Evolutionary conservation across 352 stramenopile species (phyloP), one percentile per base, ranked within the genome.

Genomic region (Phytophthora citricola): DNA sequence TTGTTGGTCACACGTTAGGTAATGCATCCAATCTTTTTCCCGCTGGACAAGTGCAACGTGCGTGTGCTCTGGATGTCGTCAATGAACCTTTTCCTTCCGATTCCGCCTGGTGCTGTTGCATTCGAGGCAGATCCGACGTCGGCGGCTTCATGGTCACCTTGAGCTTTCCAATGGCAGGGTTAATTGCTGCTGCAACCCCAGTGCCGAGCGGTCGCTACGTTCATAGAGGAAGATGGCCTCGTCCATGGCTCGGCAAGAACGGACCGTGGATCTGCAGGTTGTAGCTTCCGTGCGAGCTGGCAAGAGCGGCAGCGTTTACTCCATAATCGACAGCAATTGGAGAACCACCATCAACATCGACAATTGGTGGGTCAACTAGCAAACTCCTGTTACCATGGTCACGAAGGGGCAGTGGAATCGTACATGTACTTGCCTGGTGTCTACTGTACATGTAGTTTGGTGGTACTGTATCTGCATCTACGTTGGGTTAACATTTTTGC

Each of bases 221-320:
- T 46, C 12, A 48, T 32, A 31, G 43, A 62, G 34, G 34, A 49
- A 41, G 11, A 26, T 55, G 36, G 58, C 32, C 58, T 55, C 32
- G 58, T 53, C 40, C 49, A 26, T 63, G 39, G 15, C 3, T 56
- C 36, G 32, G 46, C 34, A 52, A 53, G 51, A 48, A 39, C 32
- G 45, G 45, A 64, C 38, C 38, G 29, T 54, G 46, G 54, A 64
- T 69, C 45, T 58, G 44, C 53, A 58, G 2, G 61, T 40, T 68
- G 60, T 31, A 56, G 51, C 27, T 67, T 67, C 45, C 43, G 41
- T 32, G 53, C 38, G 20, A 20, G 27, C 36, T 39, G 22, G 36
- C 6, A 34, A 20, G 20, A 6, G 8, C n/a, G 11, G 12, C 50
- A 39, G 27, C 26, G 46, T 20, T 36, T 36, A 36, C 31, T 36